phyloP scores from a whole-genome alignment of 2,329 filamentous ascomycete genomes.

The Xylariaceae sp. region DNA sequence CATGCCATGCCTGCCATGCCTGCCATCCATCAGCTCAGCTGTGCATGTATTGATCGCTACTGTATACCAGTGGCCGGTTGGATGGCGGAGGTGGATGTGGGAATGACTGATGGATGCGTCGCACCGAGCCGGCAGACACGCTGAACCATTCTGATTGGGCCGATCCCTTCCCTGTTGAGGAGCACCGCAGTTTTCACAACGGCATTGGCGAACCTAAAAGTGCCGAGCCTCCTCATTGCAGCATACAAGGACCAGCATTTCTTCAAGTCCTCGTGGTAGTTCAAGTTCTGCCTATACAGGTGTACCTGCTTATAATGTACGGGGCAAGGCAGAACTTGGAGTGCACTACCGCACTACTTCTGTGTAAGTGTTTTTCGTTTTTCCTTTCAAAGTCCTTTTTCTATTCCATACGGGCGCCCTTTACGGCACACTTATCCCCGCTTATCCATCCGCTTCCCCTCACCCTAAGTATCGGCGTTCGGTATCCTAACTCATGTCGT shows the following conservation, averaged over 20 bases:
- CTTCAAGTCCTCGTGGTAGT: background rate
- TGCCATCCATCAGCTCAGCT: conserved; percentile 21
- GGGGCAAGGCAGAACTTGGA: too few species aligned
- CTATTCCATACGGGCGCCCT: background rate
- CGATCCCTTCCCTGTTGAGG: conserved; percentile 16
- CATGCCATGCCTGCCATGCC: too few species aligned
- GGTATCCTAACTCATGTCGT: too few species aligned
- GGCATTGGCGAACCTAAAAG: conserved; percentile 23
- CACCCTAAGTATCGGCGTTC: background rate
- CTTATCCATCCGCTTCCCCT: conserved; percentile 5
- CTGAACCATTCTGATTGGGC: conserved; percentile 15
- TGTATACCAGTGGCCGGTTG: background rate
- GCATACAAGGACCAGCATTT: conserved; percentile 7
- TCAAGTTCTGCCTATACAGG: conserved; percentile 4
- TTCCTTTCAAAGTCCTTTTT: background rate
- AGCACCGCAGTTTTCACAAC: conserved; percentile 19
- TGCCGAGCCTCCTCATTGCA: conserved; percentile 11
- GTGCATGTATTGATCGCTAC: conserved; percentile 15
- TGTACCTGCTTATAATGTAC: background rate
- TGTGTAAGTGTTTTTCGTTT: background rate
- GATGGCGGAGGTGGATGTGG: background rate
- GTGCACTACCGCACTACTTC: too few species aligned
- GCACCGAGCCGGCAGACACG: conserved; percentile 22
- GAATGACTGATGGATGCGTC: conserved; percentile 17
- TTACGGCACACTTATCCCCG: background rate